Conservation (phyloP, 1,284 basidiomycete genomes). For the Tilletia horrida region DNA sequence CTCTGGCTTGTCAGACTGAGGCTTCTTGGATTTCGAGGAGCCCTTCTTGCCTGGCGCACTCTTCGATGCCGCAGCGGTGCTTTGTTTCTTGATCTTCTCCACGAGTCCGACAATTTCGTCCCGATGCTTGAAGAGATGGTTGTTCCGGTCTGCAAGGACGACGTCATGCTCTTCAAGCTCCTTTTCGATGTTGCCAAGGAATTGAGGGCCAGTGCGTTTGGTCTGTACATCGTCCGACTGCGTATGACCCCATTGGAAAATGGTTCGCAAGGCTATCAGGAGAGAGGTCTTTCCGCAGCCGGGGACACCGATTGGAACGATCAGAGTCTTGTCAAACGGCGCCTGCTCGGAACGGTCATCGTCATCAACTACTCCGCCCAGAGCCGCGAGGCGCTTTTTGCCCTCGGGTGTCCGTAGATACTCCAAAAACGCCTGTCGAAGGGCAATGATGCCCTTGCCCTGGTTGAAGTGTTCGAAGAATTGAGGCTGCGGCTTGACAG, state of each 20-base stretch:
- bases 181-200: slow-evolving; percentile 70
- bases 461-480: slow-evolving; percentile 69
- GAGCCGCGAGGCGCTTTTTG: slow-evolving; percentile 46
- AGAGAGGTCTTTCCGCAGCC: slow-evolving; percentile 94
- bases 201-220: slow-evolving; percentile 74
- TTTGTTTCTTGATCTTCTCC: neutral
- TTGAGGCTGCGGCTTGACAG: slow-evolving; percentile 65
- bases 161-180: slow-evolving; percentile 34
- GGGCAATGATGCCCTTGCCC: slow-evolving; percentile 78
- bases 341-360: slow-evolving; percentile 26
- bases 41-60: slow-evolving; percentile 18
- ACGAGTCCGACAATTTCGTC: slow-evolving; percentile 43
- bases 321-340: slow-evolving; percentile 71
- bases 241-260: slow-evolving; percentile 19
- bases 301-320: slow-evolving; percentile 85
- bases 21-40: neutral
- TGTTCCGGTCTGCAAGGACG: slow-evolving; percentile 52
- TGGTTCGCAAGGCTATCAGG: slow-evolving; percentile 66
- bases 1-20: neutral
- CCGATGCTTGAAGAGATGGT: slow-evolving; percentile 50
- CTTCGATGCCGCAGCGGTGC: neutral
- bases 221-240: slow-evolving; percentile 84
- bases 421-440: slow-evolving; percentile 72
- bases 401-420: slow-evolving; percentile 62
- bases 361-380: slow-evolving; percentile 40